phyloP scores from a whole-genome alignment of 2,329 filamentous ascomycete genomes.

The Exophiala aquamarina region DNA sequence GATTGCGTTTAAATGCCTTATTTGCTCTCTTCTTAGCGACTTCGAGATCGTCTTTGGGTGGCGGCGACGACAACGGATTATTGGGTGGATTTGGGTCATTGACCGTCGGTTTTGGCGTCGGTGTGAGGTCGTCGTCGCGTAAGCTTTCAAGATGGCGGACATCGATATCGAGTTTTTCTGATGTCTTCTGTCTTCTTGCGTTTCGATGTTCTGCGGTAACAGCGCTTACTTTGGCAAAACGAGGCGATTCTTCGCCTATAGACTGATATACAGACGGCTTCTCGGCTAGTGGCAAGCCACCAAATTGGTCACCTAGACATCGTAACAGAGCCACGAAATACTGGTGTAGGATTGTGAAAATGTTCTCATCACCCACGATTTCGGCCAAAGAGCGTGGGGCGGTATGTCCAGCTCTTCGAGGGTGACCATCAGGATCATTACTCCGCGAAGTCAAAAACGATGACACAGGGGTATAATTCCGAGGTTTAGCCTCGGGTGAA shows the following conservation, averaged over 20 bases:
- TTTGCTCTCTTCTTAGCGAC: slow-evolving; percentile 18
- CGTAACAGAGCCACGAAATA: slow-evolving; percentile 53
- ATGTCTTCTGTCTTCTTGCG: not conserved
- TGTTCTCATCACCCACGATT: slow-evolving; percentile 58
- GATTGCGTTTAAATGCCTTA: slow-evolving; percentile 19
- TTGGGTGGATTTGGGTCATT: not conserved
- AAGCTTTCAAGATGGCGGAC: slow-evolving; percentile 13
- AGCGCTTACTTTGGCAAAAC: slow-evolving; percentile 5
- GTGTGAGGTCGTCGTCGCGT: slow-evolving; percentile 18
- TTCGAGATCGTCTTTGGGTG: slow-evolving; percentile 12
- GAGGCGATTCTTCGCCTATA: slow-evolving; percentile 16
- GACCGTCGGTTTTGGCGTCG: slow-evolving; percentile 8
- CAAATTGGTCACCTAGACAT: slow-evolving; percentile 47
- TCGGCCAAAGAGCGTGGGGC: slow-evolving; percentile 58
- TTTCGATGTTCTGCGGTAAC: slow-evolving; percentile 1
- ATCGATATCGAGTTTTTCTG: not conserved
- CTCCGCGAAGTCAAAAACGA: slow-evolving; percentile 59
- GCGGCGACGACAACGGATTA: not conserved
- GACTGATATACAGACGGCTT: slow-evolving; percentile 43
- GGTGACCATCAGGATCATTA: slow-evolving; percentile 56
- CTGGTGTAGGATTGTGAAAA: slow-evolving; percentile 58
- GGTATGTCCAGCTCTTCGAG: slow-evolving; percentile 53
- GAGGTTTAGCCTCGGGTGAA: slow-evolving; percentile 6
- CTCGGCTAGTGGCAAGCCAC: slow-evolving; percentile 43
- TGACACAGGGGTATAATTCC: slow-evolving; percentile 55